Base-by-base conservation (phyloP, 805 yeast genomes). In the Candida schatavii region DNA sequence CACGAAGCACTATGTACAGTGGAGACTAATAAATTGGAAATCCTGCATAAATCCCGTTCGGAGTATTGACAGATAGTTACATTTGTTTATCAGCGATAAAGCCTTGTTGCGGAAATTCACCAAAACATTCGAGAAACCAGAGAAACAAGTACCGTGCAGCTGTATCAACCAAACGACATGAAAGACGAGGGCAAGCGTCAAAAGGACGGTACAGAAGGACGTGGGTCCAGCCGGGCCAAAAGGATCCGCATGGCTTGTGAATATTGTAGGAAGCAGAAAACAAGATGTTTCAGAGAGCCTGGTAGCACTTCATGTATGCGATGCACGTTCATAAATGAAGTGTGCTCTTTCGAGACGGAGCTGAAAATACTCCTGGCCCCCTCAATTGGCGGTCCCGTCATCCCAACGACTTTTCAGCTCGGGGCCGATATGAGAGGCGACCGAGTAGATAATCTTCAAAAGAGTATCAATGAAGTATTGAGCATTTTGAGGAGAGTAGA, bases 261-360 rank as follows among this genome's bases (percentile, higher is more conserved):
- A 5, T 53, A 66, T 5, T 80, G 85, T 52, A 66, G 84, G 34
- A 70, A 66, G 38, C 79, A 75, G 46, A 80, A 80, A 62, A 75
- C 88, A 1, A 61, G 85, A 43, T 83, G 89, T 49, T 74, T 81
- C 52, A 74, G 81, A 39, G 69, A 79, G 10, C 67, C 75, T 1
- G 68, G 62, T 20, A 50, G 62, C 4, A 57, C 63, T 6, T 66
- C 78, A 2, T 83, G 89, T 61, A 59, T 81, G 17, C 61, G 88
- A 18, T 83, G 89, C 52, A 60, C 68, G 1, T 77, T 81, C 4
- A 59, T 81, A 29, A 74, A 70, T 4, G 60, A 68, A 23, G 61
- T 56, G 18, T 83, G 89, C 50, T 76, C 82, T 5, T 75, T 81
- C 49, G 75, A 65, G 43, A 59, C 49, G 25, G 62, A 56, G 17